Evolutionary conservation across 2,329 filamentous ascomycete genomes (phyloP).

Genomic region (Aschersonia sp.): DNA sequence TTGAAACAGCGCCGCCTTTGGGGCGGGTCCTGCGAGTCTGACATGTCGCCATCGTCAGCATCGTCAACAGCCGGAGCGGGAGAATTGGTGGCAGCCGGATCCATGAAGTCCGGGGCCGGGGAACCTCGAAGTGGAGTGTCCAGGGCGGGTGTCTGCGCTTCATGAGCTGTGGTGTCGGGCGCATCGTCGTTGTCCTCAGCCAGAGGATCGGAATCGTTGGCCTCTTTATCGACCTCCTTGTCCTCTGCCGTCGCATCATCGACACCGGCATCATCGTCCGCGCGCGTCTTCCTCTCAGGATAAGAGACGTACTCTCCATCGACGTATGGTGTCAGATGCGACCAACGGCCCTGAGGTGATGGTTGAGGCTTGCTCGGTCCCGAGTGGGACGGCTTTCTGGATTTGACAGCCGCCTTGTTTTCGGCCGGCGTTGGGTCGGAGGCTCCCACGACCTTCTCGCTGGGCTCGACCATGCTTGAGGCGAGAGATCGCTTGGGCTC

Average conservation of each 20-base stretch:
- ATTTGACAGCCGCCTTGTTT: neutral
- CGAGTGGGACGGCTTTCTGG: constrained; percentile 1
- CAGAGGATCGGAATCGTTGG: constrained; percentile 15
- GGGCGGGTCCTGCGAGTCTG: constrained; percentile 18
- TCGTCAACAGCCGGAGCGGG: constrained; percentile 22
- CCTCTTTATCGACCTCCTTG: constrained; percentile 6
- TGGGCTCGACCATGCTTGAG: neutral
- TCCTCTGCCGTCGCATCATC: constrained; percentile 16
- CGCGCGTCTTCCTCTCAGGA: constrained; percentile 20
- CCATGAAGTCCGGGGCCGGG: constrained; percentile 21
- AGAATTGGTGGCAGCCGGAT: constrained; percentile 22
- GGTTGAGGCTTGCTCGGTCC: constrained; percentile 13
- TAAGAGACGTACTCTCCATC: constrained; percentile 22
- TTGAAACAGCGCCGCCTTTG: constrained; percentile 19
- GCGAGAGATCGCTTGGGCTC: neutral
- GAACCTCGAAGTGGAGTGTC: constrained; percentile 24
- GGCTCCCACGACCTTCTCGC: neutral
- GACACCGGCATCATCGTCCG: constrained; percentile 15
- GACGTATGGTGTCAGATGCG: constrained; percentile 25
- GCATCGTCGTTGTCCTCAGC: constrained; percentile 18
- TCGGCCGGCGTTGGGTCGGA: neutral
- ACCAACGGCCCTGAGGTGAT: constrained; percentile 18
- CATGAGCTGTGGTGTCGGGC: constrained; percentile 13
- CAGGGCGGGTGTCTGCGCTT: constrained; percentile 20
- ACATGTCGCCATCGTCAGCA: constrained; percentile 19